Conservation (phyloP, 768 basidiomycete species). For the Psilocybe azurescens region DNA sequence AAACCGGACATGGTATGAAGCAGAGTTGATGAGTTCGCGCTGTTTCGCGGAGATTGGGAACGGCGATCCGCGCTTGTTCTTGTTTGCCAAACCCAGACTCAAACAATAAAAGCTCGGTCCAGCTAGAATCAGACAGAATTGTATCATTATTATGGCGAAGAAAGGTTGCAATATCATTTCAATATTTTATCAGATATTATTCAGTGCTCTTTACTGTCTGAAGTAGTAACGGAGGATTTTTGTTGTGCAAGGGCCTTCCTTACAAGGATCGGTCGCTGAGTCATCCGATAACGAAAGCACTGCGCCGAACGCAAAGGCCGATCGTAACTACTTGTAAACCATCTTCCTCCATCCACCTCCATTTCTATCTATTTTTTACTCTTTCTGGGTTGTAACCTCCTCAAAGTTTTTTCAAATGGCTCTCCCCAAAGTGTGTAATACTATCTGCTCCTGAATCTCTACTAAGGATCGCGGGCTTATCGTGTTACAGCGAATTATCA, state of each 20-base stretch:
- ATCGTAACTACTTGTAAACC: constrained; percentile 5
- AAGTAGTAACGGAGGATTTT: not conserved
- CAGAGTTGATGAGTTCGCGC: not conserved
- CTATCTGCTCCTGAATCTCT: not conserved
- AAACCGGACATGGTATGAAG: constrained; percentile 37
- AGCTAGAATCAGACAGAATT: too few species aligned
- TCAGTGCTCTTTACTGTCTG: too few species aligned
- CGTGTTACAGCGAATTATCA: constrained; percentile 53
- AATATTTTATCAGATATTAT: too few species aligned
- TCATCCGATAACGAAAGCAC: constrained; percentile 11
- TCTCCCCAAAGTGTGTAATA: constrained; percentile 54
- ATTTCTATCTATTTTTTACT: constrained; percentile 14
- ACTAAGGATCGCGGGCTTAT: constrained; percentile 18
- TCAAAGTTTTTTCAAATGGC: constrained; percentile 35
- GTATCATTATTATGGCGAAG: too few species aligned
- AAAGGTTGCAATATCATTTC: too few species aligned
- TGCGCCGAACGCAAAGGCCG: not conserved
- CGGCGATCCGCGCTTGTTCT: not conserved
- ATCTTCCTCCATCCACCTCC: constrained; percentile 6
- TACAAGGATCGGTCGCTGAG: constrained; percentile 9
- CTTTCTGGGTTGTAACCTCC: constrained; percentile 4
- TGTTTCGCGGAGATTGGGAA: not conserved
- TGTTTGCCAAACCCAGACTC: constrained; percentile 7
- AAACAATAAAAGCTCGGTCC: too few species aligned
- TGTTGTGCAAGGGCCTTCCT: constrained; percentile 1